Conservation (phyloP, 495 filamentous ascomycete species). For the Apodospora peruviana region DNA sequence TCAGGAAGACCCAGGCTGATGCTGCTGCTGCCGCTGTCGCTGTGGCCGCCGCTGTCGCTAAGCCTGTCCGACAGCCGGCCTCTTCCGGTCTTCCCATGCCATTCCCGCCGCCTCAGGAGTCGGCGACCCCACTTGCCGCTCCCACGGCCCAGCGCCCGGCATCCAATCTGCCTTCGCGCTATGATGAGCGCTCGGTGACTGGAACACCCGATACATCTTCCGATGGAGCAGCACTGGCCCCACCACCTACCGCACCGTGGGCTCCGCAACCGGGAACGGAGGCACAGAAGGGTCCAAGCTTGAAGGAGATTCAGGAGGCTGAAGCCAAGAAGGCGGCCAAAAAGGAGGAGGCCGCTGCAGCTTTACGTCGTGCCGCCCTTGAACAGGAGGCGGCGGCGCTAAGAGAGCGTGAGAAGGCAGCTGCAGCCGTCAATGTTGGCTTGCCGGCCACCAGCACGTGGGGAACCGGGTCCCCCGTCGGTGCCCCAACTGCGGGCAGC, state of each 20-base stretch:
- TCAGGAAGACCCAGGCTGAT: constrained; percentile 65
- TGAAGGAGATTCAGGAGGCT: constrained; percentile 95
- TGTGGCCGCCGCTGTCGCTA: constrained; percentile 48
- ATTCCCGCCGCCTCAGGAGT: constrained; percentile 61
- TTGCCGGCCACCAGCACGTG: constrained; percentile 87
- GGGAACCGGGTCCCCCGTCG: constrained; percentile 68
- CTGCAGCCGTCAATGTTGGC: constrained; percentile 58
- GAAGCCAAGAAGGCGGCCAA: constrained; percentile 93
- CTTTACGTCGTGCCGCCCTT: constrained; percentile 64
- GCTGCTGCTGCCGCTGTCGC: constrained; percentile 21
- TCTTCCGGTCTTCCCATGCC: constrained; percentile 63
- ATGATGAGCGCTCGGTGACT: constrained; percentile 65
- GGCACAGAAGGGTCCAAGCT: constrained; percentile 77
- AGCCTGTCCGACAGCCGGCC: constrained; percentile 58
- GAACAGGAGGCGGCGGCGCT: constrained; percentile 68
- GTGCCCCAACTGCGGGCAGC: constrained; percentile 48
- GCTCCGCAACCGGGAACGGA: constrained; percentile 72
- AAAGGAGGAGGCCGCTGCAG: constrained; percentile 75
- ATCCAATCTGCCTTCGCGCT: constrained; percentile 76
- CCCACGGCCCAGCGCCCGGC: constrained; percentile 79
- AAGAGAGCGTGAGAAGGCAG: constrained; percentile 55
- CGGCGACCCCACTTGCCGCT: constrained; percentile 74
- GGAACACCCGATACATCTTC: constrained; percentile 58
- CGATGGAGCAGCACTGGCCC: constrained; percentile 32
- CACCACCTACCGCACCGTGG: constrained; percentile 83